A percentile compares a stretch with the other conserved stretches of the same genome.
These are phyloP conservation scores for Claviceps sp. DNA, from an alignment of 2,329 filamentous ascomycete genomes.

Conservation along the genomic window DNA sequence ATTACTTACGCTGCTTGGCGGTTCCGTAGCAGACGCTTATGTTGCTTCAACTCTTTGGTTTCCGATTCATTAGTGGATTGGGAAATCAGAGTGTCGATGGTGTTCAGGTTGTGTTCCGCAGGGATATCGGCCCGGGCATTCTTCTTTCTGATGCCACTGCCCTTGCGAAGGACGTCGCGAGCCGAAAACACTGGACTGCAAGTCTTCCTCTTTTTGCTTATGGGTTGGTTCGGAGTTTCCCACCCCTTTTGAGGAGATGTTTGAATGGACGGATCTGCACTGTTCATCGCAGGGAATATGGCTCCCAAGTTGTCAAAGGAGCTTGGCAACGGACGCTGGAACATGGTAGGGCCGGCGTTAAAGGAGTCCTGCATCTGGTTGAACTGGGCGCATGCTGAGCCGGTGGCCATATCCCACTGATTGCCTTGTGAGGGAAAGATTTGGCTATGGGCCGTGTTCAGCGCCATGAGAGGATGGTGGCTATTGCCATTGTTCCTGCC, in stretches of 20 bases:
- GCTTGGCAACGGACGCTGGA: constrained; percentile 40
- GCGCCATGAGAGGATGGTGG: constrained; percentile 53
- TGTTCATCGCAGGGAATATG: constrained; percentile 38
- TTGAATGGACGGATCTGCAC: constrained; percentile 35
- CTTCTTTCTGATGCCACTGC: constrained; percentile 95
- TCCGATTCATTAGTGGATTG: constrained; percentile 81
- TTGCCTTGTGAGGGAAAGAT: constrained; percentile 26
- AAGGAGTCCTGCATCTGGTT: constrained; percentile 42
- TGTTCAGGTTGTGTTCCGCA: constrained; percentile 79
- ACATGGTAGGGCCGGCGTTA: constrained; percentile 38
- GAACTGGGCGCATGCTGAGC: constrained; percentile 57
- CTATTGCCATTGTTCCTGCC: constrained; percentile 38
- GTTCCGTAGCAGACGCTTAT: constrained; percentile 89
- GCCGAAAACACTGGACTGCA: constrained; percentile 57
- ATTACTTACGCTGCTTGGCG: constrained; percentile 79
- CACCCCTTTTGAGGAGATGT: constrained; percentile 46
- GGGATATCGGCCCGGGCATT: constrained; percentile 97
- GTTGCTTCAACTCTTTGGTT: constrained; percentile 96
- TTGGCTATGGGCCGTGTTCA: constrained; percentile 36
- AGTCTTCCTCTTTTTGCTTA: constrained; percentile 48
- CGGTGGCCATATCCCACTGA: constrained; percentile 52
- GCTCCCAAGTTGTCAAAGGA: constrained; percentile 41
- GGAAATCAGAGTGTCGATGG: constrained; percentile 86
- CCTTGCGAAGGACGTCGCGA: constrained; percentile 63
- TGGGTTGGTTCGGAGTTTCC: constrained; percentile 34